Evolutionary conservation across 768 basidiomycete species (phyloP).

Genomic region (Clitopilus hobsonii): DNA sequence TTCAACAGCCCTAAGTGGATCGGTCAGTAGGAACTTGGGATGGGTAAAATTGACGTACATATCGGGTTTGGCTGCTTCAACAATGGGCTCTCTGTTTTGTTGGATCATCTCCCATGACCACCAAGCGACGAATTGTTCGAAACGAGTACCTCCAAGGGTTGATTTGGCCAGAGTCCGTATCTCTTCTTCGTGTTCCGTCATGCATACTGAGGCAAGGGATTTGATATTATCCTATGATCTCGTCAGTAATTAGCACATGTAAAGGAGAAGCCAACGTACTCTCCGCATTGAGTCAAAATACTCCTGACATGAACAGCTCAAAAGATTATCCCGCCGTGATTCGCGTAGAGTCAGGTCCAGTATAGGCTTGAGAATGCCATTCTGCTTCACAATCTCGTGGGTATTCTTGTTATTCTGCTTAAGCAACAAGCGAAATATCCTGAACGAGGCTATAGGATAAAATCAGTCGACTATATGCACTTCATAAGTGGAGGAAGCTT

Average conservation of each 20-base stretch:
- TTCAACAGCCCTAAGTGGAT: slow-evolving; percentile 30
- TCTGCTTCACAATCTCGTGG: slow-evolving; percentile 72
- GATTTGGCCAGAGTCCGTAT: slow-evolving; percentile 61
- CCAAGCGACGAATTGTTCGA: slow-evolving; percentile 56
- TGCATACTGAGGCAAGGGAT: slow-evolving; percentile 77
- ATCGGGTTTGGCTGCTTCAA: slow-evolving; percentile 42
- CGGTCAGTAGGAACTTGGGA: slow-evolving; percentile 7
- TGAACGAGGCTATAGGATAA: slow-evolving; percentile 71
- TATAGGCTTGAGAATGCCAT: slow-evolving; percentile 79
- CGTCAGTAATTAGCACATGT: neutral
- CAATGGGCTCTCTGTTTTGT: slow-evolving; percentile 71
- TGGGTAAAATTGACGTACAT: slow-evolving; percentile 33
- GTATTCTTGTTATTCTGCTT: slow-evolving; percentile 78
- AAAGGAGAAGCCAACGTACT: slow-evolving; percentile 38
- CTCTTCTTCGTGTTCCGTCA: slow-evolving; percentile 67
- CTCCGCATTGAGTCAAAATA: slow-evolving; percentile 89
- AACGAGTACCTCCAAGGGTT: slow-evolving; percentile 59
- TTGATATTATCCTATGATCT: slow-evolving; percentile 76
- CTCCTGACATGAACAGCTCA: slow-evolving; percentile 94
- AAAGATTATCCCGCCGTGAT: slow-evolving; percentile 82
- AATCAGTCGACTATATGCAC: neutral
- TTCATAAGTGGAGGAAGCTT: slow-evolving; percentile 23
- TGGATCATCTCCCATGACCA: slow-evolving; percentile 74
- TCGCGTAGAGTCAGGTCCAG: slow-evolving; percentile 82
- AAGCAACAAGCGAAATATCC: slow-evolving; percentile 84